These are phyloP conservation scores for Solanum chiquidenum DNA, from an alignment of 257 asterid species.

Conservation along the genomic window DNA sequence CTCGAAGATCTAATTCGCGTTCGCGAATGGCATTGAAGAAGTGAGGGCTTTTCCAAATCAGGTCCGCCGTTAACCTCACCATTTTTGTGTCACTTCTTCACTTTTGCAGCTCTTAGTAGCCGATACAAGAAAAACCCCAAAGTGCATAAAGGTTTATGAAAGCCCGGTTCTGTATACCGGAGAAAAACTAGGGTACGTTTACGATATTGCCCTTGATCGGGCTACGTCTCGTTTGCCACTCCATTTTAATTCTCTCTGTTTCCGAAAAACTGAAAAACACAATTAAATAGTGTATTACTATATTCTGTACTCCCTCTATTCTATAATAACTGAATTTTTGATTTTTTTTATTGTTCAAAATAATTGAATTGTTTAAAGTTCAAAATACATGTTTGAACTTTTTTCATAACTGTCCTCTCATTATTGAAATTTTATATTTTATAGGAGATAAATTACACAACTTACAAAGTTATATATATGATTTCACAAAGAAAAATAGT, in stretches of 20 bases:
- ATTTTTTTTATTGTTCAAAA: too few relatives aligned
- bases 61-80: slow-evolving; percentile 91
- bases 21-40: slow-evolving; percentile 92
- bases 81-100: slow-evolving; percentile 10
- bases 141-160: neutral
- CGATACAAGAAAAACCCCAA: slow-evolving; percentile 4
- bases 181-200: neutral
- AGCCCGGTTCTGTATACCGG: neutral
- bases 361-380: too few relatives aligned
- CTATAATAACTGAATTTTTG: too few relatives aligned
- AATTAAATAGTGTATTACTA: neutral
- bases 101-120: neutral
- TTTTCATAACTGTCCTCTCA: too few relatives aligned
- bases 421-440: too few relatives aligned
- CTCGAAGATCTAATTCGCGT: slow-evolving; percentile 95
- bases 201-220: neutral
- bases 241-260: neutral
- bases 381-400: too few relatives aligned
- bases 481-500: too few relatives aligned
- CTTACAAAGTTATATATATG: too few relatives aligned
- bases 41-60: slow-evolving; percentile 93
- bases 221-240: neutral
- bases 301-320: too few relatives aligned
- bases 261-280: neutral
- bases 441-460: too few relatives aligned